Conservation (phyloP, 768 basidiomycete genomes). For the Trametes cingulata region DNA sequence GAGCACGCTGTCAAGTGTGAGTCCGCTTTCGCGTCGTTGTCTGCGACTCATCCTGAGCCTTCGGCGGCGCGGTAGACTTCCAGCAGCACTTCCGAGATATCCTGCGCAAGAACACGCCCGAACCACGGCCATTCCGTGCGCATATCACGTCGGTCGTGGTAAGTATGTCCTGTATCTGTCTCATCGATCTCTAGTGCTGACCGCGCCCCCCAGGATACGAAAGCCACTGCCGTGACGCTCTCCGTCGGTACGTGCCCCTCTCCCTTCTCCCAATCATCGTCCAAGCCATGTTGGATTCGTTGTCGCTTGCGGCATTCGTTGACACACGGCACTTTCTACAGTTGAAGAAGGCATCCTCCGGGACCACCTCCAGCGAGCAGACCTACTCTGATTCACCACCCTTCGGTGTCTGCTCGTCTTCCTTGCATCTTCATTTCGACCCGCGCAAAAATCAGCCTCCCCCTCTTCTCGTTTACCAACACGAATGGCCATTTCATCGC, state of each 20-base stretch:
- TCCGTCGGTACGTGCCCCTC: slow-evolving; percentile 53
- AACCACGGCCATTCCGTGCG: slow-evolving; percentile 65
- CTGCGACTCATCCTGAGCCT: slow-evolving; percentile 12
- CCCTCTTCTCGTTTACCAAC: too few relatives aligned
- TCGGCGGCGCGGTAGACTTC: slow-evolving; percentile 53
- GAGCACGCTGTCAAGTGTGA: slow-evolving; percentile 69
- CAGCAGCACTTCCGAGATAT: slow-evolving; percentile 81
- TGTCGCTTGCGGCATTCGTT: slow-evolving; percentile 9
- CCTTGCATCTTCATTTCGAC: neutral
- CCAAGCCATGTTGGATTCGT: neutral
- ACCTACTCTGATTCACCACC: slow-evolving; percentile 51
- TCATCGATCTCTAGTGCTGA: slow-evolving; percentile 10
- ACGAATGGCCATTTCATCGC: neutral
- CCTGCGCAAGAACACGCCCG: slow-evolving; percentile 58
- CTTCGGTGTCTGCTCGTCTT: neutral
- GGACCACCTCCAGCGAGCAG: slow-evolving; percentile 66
- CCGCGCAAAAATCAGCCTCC: neutral
- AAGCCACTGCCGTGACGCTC: slow-evolving; percentile 71
- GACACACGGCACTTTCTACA: slow-evolving; percentile 25
- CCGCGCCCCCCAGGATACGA: slow-evolving; percentile 56
- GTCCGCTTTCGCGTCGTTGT: slow-evolving; percentile 23
- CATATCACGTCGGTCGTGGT: slow-evolving; percentile 81
- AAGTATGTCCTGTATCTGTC: slow-evolving; percentile 34
- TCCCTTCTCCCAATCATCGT: slow-evolving; percentile 6
- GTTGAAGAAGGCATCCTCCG: slow-evolving; percentile 76